Evolutionary conservation across 164 flowering plant genomes (phyloP), one percentile per base, ranked within the genome.

Genomic region (Kingdonia uniflora): DNA sequence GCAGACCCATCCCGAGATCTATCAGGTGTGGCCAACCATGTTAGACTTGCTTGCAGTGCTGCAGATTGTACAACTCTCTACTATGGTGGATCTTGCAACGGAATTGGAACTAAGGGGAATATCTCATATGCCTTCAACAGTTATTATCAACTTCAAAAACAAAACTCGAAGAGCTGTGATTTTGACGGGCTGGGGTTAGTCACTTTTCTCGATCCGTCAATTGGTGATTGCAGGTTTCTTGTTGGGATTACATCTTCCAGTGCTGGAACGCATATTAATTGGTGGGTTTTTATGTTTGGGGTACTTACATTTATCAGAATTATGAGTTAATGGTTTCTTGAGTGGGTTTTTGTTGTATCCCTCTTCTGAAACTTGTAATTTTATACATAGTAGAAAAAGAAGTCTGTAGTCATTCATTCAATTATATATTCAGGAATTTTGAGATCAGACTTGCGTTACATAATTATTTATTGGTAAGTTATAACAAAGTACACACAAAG

Each of bases 111-210:
- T 0, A 83, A 81, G 69, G 97, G 80, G 15, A 91, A 91, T 37
- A 68, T 87, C 40, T 91, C 97, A 1, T 91, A 85, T 60, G 92
- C 97, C 20, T 91, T 91, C 69, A 91, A 85, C 67, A 87, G 96
- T 65, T 91, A 85, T 58, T 87, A 87, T 68, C 97, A 91, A 69
- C 19, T 78, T 50, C 82, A 71, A 49, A 87, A 79, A 63, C 97
- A 91, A 67, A 53, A 91, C 37, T 60, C 69, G 2, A 57, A 39
- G 63, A 85, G 92, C 73, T 87, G 96, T 57, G 82, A 80, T 14
- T 91, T 87, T 60, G 96, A 81, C 62, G 97, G 97, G 47, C 76
- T 83, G 45, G 97, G 95, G 16, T 71, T 87, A 79, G 69, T 91
- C 50, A 87, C 96, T 50, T 84, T 80, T 64, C 71, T 80, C 11